Base-by-base conservation (phyloP, 192 early-diverging fungal species). In the Coemansia sp. region DNA sequence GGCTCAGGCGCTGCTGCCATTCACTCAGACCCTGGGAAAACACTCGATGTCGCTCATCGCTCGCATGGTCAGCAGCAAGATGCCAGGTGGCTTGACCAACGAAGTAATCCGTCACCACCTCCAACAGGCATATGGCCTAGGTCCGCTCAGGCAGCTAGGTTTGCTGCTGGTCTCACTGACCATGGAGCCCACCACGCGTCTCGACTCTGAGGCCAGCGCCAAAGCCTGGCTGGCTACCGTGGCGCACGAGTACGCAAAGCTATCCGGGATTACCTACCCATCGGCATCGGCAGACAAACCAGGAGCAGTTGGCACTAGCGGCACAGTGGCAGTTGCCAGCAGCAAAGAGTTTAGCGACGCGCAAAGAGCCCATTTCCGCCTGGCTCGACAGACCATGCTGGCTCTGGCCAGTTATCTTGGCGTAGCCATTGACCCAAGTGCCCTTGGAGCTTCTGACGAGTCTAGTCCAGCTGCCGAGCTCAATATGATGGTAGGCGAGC, bases 81-180 rank as follows among this genome's bases (percentile, higher is more conserved):
- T 98, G 92, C 94, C 96, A 61, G 95, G 92, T 80, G 94, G 94
- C 50, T 93, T 96, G 72, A 86, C 89, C 15, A 89, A 58, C 31
- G 55, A 92, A 62, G 85, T 86, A 10, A 85, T 87, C 7, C 59
- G 94, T 85, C 76, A 82, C 21, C 91, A 95, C 83, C 84, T 97
- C 63, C 72, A 85, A 57, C 78, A 78, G 5, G 29, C 80, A 86
- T 67, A 88, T 92, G 79, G 84, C 90, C 31, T 85, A 80, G 42
- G 75, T 86, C 68, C 77, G 83, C 29, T 62, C 89, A 37, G 76
- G 79, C 66, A 88, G 51, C 92, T 94, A 25, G 91, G 80, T 44
- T 88, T 89, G 45, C 69, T 98, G 8, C 79, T 98, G 57, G 84
- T 90, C 38, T 92, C 89, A 66, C 78, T 94, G 53, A 88, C 90